These are phyloP conservation scores for Cylindrodendrum hubeiense DNA, from an alignment of 2,329 filamentous ascomycete genomes.

Conservation along the genomic window DNA sequence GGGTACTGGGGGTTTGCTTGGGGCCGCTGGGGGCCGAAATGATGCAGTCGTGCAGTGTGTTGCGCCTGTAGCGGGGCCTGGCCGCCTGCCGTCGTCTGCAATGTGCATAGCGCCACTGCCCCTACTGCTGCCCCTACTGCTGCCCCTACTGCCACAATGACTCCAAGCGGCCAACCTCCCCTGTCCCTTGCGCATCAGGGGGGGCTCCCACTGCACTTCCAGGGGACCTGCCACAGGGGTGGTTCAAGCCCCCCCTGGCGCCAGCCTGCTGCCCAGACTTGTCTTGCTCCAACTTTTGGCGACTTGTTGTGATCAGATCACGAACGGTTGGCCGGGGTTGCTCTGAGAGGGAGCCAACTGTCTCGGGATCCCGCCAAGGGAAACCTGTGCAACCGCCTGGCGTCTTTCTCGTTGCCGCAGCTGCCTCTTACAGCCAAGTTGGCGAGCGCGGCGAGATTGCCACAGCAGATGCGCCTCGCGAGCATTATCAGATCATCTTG, in stretches of 20 bases:
- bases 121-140: no score
- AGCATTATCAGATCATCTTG: slow-evolving; percentile 14
- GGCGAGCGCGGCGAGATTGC: slow-evolving; percentile 9
- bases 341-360: not conserved
- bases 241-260: not conserved
- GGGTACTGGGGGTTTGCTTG: not conserved
- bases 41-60: not conserved
- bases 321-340: slow-evolving; percentile 1
- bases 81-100: slow-evolving; percentile 4
- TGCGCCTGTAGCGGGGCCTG: slow-evolving; percentile 7
- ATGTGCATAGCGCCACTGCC: not conserved
- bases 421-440: not conserved
- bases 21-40: not conserved
- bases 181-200: no score
- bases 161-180: slow-evolving; percentile 1
- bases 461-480: not conserved
- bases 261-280: slow-evolving; percentile 21
- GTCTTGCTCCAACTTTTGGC: slow-evolving; percentile 15
- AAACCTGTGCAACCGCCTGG: not conserved
- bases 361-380: not conserved
- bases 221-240: no score
- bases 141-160: not conserved
- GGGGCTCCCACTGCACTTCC: no score
- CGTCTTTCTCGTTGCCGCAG: not conserved
- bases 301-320: slow-evolving; percentile 19